Evolutionary conservation across 2,329 filamentous ascomycete species (phyloP).

Genomic region (Huntiella decipiens): DNA sequence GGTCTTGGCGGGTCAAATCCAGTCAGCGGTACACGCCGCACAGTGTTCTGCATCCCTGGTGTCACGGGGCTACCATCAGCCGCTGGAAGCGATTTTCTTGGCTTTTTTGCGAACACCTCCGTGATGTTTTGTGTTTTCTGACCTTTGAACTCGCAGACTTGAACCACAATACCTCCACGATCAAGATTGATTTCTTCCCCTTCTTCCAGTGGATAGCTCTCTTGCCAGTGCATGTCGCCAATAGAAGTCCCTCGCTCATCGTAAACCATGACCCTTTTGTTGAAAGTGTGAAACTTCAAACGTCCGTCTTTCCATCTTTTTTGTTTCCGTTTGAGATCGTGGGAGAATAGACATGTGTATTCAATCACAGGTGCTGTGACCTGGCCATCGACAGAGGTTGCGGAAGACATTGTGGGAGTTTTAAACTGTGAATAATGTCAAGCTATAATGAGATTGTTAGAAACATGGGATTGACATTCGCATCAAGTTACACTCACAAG

Average conservation of each 20-base stretch:
- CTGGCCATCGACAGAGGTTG: no score
- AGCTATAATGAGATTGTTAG: no score
- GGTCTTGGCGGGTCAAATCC: slow-evolving; percentile 6
- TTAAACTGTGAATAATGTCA: no score
- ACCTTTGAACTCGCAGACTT: slow-evolving; percentile 60
- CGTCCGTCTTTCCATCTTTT: slow-evolving; percentile 90
- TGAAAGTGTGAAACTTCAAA: slow-evolving; percentile 77
- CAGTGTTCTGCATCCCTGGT: slow-evolving; percentile 9
- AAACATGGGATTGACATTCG: no score
- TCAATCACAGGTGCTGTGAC: slow-evolving; percentile 52
- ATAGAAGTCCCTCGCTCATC: slow-evolving; percentile 64
- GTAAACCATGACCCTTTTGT: slow-evolving; percentile 78
- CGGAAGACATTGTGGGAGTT: no score
- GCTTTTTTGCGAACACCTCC: slow-evolving; percentile 48
- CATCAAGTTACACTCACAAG: no score
- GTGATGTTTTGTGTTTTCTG: slow-evolving; percentile 59
- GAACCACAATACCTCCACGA: slow-evolving; percentile 53
- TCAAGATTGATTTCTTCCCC: slow-evolving; percentile 72
- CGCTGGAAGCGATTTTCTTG: slow-evolving; percentile 12
- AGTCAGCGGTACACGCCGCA: neutral
- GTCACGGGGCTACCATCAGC: slow-evolving; percentile 11
- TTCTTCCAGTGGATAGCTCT: slow-evolving; percentile 48
- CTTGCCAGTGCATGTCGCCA: slow-evolving; percentile 67
- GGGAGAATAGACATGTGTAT: slow-evolving; percentile 71
- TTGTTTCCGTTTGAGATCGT: slow-evolving; percentile 67